A percentile compares a stretch with the other conserved stretches of the same genome.
Conservation (phyloP, 257 asterid species). For the Marsdenia floribunda region DNA sequence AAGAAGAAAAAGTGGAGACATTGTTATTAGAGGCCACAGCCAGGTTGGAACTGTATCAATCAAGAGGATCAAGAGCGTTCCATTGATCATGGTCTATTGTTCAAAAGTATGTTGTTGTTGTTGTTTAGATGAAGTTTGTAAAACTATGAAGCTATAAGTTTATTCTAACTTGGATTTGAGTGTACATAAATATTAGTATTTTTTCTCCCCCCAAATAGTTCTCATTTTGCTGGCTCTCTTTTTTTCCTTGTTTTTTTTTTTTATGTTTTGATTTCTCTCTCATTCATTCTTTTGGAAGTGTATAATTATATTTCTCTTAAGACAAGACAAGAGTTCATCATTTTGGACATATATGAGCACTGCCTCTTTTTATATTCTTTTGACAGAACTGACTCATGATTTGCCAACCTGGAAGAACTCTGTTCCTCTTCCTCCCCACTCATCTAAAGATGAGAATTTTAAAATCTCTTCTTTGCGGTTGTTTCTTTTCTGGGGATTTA, state of each 20-base stretch:
- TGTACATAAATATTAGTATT: constrained; percentile 16
- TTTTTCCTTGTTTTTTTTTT: neutral
- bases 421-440: neutral
- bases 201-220: neutral
- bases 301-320: neutral
- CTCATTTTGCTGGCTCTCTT: neutral
- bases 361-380: neutral
- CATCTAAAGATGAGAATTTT: neutral
- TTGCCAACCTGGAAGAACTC: constrained; percentile 5
- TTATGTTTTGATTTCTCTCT: neutral
- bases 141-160: neutral
- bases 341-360: neutral
- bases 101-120: neutral
- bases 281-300: constrained; percentile 4
- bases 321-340: neutral
- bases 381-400: neutral
- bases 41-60: constrained; percentile 38
- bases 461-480: too few species aligned
- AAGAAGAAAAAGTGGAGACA: constrained; percentile 29
- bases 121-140: constrained; percentile 1
- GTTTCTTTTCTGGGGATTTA: neutral
- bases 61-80: constrained; percentile 32
- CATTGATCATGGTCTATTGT: constrained; percentile 11
- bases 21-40: constrained; percentile 30
- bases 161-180: constrained; percentile 5